Evolutionary conservation across 2,329 filamentous ascomycete genomes (phyloP), one percentile per base, ranked within the genome.

Genomic region (Pseudogymnoascus sp.): DNA sequence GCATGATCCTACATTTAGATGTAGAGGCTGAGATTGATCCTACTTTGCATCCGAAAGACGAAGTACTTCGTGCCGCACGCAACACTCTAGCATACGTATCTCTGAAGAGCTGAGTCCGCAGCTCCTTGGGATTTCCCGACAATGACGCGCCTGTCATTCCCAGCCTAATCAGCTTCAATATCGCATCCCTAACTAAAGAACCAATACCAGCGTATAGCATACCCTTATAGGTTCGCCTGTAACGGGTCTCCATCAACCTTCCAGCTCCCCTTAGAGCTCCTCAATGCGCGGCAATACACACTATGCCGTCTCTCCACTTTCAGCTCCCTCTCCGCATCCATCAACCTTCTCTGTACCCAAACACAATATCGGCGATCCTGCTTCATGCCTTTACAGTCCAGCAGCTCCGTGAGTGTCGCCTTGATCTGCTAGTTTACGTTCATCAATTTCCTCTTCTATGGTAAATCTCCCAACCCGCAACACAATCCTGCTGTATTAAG

Each of bases 361-460:
- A 73, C 72, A 42, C 81, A 75, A 68, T 78, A 77, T 65, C 76
- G 76, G 1, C 73, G 70, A 70, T 83, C 80, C 10, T 73, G 69
- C 40, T 75, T 76, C 2, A 82, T 80, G 42, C 76, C 76, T 11
- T 80, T 78, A 53, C 79, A 82, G 67, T 83, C 83, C 62, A 84
- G 72, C 1, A 84, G 73, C 64, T 82, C 80, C 8, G 80, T 83
- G 47, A 84, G 75, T 9, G 79, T 82, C 21, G 75, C 76, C 67
- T 83, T 83, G 71, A 83, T 82, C 66, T 81, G 78, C 60, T 79
- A 74, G 66, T 81, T 82, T 70, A 82, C 76, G 47, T 79, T 73
- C 64, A 75, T 76, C 71, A 31, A 72, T 66, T 35, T 72, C 65
- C 36, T 65, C 72, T 64, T 70, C 68, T 11, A 62, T 44, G 6